Base-by-base conservation (phyloP, 768 basidiomycete genomes). In the Tricholoma matsutake region DNA sequence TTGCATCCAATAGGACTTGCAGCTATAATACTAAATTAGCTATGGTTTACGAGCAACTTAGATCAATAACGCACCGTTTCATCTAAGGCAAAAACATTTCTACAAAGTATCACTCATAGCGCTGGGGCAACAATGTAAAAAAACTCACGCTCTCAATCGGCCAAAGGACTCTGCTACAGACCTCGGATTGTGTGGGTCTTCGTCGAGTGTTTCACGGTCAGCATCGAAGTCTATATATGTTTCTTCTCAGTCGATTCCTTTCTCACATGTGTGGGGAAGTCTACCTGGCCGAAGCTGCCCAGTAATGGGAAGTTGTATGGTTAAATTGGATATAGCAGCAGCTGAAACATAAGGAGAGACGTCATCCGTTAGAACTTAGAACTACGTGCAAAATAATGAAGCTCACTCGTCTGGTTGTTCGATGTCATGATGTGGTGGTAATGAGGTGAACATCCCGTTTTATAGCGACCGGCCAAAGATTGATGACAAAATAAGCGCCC, bases 1-100 rank as follows among this genome's bases (percentile, higher is more conserved):
- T 65, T 56, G 63, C 65, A 22, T 28, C 47, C 20, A 43, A 49
- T 52, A 67, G 35, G 2, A 16, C 41, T n/a, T 56, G 60, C 13
- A 68, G 65, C 65, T 68, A 29, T 52, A 28, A 31, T 6, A 16
- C 5, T n/a, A 29, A 31, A 29, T 31, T 31, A 7, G 14, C 2
- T 6, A 16, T 11, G n/a, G n/a, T 10, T 16, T 16, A 28, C 49
- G 14, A 47, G 20, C 5, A 11, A 52, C 13, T 2, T 25, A 1
- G 13, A 28, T 29, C 14, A 31, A 31, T n/a, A 10, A 52, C 51
- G 16, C 6, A 52, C 51, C 9, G 8, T 28, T 8, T n/a, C 4
- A 8, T 52, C 51, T 31, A 52, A 52, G 11, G 14, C 29, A 29
- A 10, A 29, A 52, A 31, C 16, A n/a, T 31, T 29, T 31, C 51